Percentiles rank a stretch among this genome's conserved stretches.
phyloP scores from a whole-genome alignment of 148 eudicot genomes.

The Camellia granthamiana region DNA sequence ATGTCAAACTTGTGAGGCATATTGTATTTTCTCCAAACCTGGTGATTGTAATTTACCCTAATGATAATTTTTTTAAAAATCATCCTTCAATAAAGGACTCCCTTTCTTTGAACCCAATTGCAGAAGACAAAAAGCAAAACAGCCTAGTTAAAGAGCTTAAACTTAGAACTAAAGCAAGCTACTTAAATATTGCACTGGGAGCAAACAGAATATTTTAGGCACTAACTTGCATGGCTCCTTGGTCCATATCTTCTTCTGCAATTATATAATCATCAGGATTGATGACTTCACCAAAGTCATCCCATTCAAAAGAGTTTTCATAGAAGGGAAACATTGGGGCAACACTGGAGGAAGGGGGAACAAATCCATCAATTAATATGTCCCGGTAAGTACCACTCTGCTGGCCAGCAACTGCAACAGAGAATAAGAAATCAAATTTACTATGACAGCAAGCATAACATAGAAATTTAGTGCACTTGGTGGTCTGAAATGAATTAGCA shows the following conservation, averaged over 20 bases:
- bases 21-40: too few species aligned
- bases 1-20: too few species aligned
- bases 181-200: neutral
- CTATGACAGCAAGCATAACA: neutral
- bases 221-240: slow-evolving; percentile 55
- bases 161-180: neutral
- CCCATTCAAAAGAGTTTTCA: slow-evolving; percentile 72
- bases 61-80: too few species aligned
- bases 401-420: slow-evolving; percentile 47
- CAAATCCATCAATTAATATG: slow-evolving; percentile 84
- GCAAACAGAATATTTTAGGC: slow-evolving; percentile 10
- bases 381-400: slow-evolving; percentile 58
- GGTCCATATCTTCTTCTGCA: slow-evolving; percentile 87
- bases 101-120: neutral
- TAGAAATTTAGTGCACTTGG: neutral
- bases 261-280: slow-evolving; percentile 88
- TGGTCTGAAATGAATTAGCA: neutral
- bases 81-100: neutral
- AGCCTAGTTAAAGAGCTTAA: neutral
- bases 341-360: slow-evolving; percentile 67
- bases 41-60: too few species aligned
- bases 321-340: slow-evolving; percentile 92
- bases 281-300: slow-evolving; percentile 97
- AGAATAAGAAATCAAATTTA: slow-evolving; percentile 8
- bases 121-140: neutral